Evolutionary conservation across 2,329 filamentous ascomycete species (phyloP).

Genomic region (Pyricularia pennisetigena): DNA sequence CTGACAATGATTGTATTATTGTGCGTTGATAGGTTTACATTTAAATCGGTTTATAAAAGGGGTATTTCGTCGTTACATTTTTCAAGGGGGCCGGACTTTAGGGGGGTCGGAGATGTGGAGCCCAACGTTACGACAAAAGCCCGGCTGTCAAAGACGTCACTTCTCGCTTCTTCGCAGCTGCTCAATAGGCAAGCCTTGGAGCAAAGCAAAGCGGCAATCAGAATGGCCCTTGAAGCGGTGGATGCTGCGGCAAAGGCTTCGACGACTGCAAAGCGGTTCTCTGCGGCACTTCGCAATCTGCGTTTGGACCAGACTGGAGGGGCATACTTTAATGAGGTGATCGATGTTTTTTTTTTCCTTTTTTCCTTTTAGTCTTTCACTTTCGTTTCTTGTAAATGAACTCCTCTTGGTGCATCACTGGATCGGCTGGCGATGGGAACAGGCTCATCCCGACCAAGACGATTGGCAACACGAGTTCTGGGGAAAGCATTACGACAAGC

Average conservation of each 20-base stretch:
- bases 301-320: not conserved
- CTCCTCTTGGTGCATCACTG: not conserved
- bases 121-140: slow-evolving; percentile 13
- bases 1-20: no score
- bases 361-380: no score
- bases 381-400: not conserved
- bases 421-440: not conserved
- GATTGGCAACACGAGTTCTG: slow-evolving; percentile 6
- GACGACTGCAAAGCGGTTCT: not conserved
- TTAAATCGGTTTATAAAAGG: no score
- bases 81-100: no score
- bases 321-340: slow-evolving; percentile 10
- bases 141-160: slow-evolving; percentile 8
- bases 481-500: slow-evolving; percentile 1
- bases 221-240: slow-evolving; percentile 10
- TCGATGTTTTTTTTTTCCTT: not conserved
- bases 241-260: not conserved
- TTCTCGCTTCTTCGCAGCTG: slow-evolving; percentile 5
- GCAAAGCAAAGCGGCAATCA: slow-evolving; percentile 5
- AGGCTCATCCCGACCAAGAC: slow-evolving; percentile 4
- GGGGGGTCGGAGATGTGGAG: no score
- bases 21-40: no score
- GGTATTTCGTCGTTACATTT: no score
- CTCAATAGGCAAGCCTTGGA: slow-evolving; percentile 10
- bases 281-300: not conserved